A percentile compares a stretch with the other conserved stretches of the same genome.
Evolutionary conservation across 2,329 filamentous ascomycete genomes (phyloP).

Genomic region (Paradendryphiella salina): DNA sequence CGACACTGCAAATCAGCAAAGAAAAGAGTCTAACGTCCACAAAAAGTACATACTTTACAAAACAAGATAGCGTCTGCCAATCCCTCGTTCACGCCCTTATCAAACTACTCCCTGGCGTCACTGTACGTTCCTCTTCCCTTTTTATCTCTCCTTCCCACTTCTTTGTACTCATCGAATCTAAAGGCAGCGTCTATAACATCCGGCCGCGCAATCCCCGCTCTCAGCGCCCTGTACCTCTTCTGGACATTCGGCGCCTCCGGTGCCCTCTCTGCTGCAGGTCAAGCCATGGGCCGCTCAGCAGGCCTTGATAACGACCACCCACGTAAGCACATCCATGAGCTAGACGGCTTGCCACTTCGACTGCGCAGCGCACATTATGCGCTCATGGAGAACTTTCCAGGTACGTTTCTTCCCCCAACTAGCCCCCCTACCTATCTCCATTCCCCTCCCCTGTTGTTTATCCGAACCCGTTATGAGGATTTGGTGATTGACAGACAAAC

Average conservation of each 20-base stretch:
- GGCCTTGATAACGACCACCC: conserved; percentile 24
- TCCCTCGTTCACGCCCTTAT: conserved; percentile 28
- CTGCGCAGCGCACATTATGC: conserved; percentile 29
- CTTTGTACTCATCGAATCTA: background rate
- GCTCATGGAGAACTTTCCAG: conserved; percentile 31
- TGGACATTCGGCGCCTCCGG: conserved; percentile 31
- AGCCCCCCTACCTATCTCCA: background rate
- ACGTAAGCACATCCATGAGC: conserved; percentile 17
- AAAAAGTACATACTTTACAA: conserved; percentile 22
- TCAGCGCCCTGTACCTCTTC: conserved; percentile 27
- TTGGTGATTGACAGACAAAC: background rate
- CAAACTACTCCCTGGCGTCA: conserved; percentile 26
- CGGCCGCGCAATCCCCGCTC: conserved; percentile 29
- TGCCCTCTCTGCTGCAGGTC: conserved; percentile 25
- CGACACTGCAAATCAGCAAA: too few species aligned
- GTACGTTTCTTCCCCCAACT: too few species aligned
- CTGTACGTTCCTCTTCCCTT: conserved; percentile 7
- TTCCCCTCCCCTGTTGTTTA: background rate
- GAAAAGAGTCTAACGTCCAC: background rate
- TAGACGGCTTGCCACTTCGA: conserved; percentile 24
- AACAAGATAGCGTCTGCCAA: conserved; percentile 24
- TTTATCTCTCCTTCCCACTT: background rate
- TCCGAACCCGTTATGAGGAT: background rate
- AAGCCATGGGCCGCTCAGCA: conserved; percentile 27
- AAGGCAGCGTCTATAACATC: conserved; percentile 22